Evolutionary conservation across 768 basidiomycete species (phyloP), one percentile per base, ranked within the genome.

Genomic region (Tephrocybe sp.): DNA sequence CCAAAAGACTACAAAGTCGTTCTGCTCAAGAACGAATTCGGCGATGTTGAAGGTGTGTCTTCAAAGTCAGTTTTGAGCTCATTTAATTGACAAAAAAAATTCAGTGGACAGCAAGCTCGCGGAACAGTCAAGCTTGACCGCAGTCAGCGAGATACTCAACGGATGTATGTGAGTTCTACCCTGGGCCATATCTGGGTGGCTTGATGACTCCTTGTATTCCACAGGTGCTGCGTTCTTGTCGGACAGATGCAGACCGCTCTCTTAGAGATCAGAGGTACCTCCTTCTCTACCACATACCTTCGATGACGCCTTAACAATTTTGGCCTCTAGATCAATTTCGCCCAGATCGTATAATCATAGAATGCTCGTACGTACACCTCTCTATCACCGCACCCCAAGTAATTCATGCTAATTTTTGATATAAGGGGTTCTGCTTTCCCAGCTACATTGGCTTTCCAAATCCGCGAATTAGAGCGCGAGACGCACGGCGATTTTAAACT

Each of bases 21-120:
- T 5, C 71, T 98, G 33, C 77, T 98, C 56, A 98, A 98, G 75
- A 98, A 98, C 71, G 95, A 98, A 67, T 97, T 93, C 62, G 95
- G 95, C 15, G 93, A 98, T 72, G 79, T 96, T 11, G 83, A 95
- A 80, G 91, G 91, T 88, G 30, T 38, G 7, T 18, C 18, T 20
- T 18, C 8, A n/a, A 12, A 39, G 4, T 9, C 38, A 6, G 6
- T 20, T 20, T 20, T 4, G 20, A 18, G 6, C 8, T 39, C 17
- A 9, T 6, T n/a, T 20, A 21, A 39, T 20, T 21, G 38, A 3
- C 38, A 12, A 20, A 20, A 24, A n/a, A n/a, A 20, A 44, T 17
- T 3, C 53, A 90, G 94, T 98, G 43, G 94, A 98, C 64, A 94
- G 92, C 58, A 85, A 95, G 58, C 81, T 98, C 14, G 93, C 93